phyloP scores from a whole-genome alignment of 1,284 basidiomycete species.

The Trametes sp. region DNA sequence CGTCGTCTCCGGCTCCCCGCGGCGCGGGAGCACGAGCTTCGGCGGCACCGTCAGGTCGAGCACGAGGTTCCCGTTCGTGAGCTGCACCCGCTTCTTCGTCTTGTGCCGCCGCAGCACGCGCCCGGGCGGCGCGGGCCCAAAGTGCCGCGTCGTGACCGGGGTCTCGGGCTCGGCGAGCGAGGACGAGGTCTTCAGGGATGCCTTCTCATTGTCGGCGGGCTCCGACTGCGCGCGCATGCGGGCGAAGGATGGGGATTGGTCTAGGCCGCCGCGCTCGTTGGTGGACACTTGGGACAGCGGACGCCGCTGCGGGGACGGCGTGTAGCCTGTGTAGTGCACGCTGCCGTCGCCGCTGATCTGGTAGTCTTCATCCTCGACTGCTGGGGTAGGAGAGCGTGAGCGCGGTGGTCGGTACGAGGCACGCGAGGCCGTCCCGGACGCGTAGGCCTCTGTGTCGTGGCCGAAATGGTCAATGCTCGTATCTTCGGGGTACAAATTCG shows the following conservation, averaged over 20 bases:
- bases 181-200: constrained; percentile 32
- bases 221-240: constrained; percentile 30
- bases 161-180: constrained; percentile 41
- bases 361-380: constrained; percentile 74
- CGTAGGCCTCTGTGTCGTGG: constrained; percentile 69
- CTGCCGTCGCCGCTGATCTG: constrained; percentile 60
- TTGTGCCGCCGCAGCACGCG: constrained; percentile 79
- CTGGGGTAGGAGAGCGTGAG: constrained; percentile 77
- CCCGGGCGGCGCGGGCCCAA: constrained; percentile 86
- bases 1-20: constrained; percentile 85
- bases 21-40: constrained; percentile 82
- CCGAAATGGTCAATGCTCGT: constrained; percentile 43
- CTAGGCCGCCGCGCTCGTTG: constrained; percentile 27
- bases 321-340: constrained; percentile 57
- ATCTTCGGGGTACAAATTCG: constrained; percentile 30
- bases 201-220: constrained; percentile 35
- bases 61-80: constrained; percentile 88
- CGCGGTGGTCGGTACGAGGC: constrained; percentile 56
- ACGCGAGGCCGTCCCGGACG: constrained; percentile 65
- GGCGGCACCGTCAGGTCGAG: constrained; percentile 87
- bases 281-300: constrained; percentile 25
- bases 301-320: constrained; percentile 34
- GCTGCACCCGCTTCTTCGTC: constrained; percentile 72
- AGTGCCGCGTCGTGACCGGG: constrained; percentile 77
- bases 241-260: constrained; percentile 19